Evolutionary conservation across 768 basidiomycete species (phyloP), one percentile per base, ranked within the genome.

Genomic region (Hygrophorus pudorinus): DNA sequence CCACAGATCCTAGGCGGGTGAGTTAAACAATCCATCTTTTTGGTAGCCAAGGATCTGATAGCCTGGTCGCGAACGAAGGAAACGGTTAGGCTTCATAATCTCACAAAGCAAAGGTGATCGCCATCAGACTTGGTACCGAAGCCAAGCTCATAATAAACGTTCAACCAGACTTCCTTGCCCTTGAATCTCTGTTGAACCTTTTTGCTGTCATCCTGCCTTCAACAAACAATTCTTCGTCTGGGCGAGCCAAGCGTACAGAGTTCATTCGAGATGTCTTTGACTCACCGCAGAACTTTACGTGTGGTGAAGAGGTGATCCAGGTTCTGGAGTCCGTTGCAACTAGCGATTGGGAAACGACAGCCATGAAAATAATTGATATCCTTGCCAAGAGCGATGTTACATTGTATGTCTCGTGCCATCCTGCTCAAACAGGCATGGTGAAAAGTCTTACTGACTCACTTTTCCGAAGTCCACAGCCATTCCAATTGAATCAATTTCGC

Each of bases 171-270:
- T 79, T 71, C 51, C 59, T 81, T 13, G 67, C 71, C 11, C 57
- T 79, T 34, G 81, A 83, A 54, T 66, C 71, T 12, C 64, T 80
- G 3, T 55, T 81, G 34, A 70, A 73, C 42, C 51, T 83, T 1
- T 71, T 81, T 53, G 78, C 71, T 28, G 71, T 71, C 32, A 59
- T 80, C 11, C 57, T 81, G 18, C 76, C 79, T 13, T 60, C 73
- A 10, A 56, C 62, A 4, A 60, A 66, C n/a, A 60, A 57, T 8
- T 47, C 54, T 1, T 35, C 24, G 31, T 16, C 44, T 10, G 58
- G 58, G 21, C 55, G 48, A 14, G 61, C 65, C 33, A 66, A 64
- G 49, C 66, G 77, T 40, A 50, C 59, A 9, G 53, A 63, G 28
- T 82, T 77, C 49, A 68, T 79, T 41, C 64, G 67, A 31, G 65